Percentiles rank a stretch among this genome's conserved stretches.
These are phyloP conservation scores for Dictyophora rubrovolvata DNA, from an alignment of 768 basidiomycete genomes.

Conservation along the genomic window DNA sequence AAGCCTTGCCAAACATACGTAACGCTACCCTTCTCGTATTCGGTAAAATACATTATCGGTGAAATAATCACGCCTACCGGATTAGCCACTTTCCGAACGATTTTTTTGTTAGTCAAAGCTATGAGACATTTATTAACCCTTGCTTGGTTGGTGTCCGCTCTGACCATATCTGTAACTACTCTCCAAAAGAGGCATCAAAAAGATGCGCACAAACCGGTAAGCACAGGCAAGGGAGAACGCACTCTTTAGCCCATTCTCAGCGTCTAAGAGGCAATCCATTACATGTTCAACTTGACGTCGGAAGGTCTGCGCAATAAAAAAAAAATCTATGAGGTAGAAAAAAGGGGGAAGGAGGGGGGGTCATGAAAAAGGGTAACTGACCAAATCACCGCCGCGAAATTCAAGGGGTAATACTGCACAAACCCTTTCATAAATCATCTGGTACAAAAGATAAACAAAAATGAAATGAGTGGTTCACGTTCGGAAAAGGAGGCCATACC, in stretches of 20 bases:
- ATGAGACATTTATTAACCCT: slow-evolving; percentile 91
- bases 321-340: background rate
- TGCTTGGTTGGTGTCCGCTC: slow-evolving; percentile 80
- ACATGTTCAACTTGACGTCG: slow-evolving; percentile 73
- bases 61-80: slow-evolving; percentile 31
- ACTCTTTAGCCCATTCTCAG: slow-evolving; percentile 52
- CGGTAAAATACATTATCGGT: background rate
- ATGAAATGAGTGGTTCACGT: background rate
- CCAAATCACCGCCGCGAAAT: slow-evolving; percentile 82
- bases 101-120: slow-evolving; percentile 78
- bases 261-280: slow-evolving; percentile 66
- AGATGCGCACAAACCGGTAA: background rate
- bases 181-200: background rate
- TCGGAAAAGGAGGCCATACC: slow-evolving; percentile 28
- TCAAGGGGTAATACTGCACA: slow-evolving; percentile 76
- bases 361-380: slow-evolving; percentile 26
- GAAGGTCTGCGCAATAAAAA: slow-evolving; percentile 37
- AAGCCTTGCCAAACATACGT: background rate
- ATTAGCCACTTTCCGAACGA: slow-evolving; percentile 64
- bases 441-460: slow-evolving; percentile 35
- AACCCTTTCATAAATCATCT: slow-evolving; percentile 45
- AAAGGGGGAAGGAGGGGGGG: background rate
- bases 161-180: slow-evolving; percentile 18
- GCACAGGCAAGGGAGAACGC: slow-evolving; percentile 14
- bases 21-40: background rate